Base-by-base conservation (phyloP, 305 asterid genomes). In the Fraxinus albicans region DNA sequence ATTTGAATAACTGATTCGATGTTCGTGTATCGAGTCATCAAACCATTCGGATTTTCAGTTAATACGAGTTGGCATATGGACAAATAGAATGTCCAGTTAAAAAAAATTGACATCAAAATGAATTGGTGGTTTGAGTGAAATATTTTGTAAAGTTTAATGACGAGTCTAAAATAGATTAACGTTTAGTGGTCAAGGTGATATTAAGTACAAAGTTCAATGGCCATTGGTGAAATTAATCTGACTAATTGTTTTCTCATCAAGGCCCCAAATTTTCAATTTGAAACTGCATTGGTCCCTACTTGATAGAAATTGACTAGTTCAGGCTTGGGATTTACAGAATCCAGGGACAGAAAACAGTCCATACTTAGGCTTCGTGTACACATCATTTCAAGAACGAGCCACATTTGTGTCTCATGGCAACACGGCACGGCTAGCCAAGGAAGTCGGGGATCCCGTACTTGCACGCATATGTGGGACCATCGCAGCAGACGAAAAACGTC, bases 351-450 rank as follows among this genome's bases (percentile, higher is more conserved):
- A 85, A 3, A 83, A 77, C 73, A 84, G 78, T 72, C 90, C 90
- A 0, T 89, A 89, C 67, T 44, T 81, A 5, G 88, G 85, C 19
- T 86, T 81, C n/a, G 85, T 89, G 6, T 89, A 89, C 74, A 83
- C 88, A 2, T 84, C 91, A 4, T 89, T 87, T 70, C 91, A 86
- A 73, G 91, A 89, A 79, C 83, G 91, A 35, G 89, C 91, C 21
- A 87, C 90, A 19, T 84, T 83, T n/a, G 36, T 85, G 3, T 81
- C 88, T 6, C 88, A 87, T 23, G 83, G 89, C 3, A 89, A 89
- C 70, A 87, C 86, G 17, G 88, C 88, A n/a, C 44, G 89, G 79
- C 86, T 80, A 42, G 89, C 82, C 80, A 89, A 89, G 47, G 87
- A 81, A 9, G 53, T 75, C n/a, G 87, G 86, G 29, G 91, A 87